Percentiles rank a stretch among this genome's conserved stretches.
phyloP scores from a whole-genome alignment of 1,139 yeast genomes.

The Geotrichum aggregatum region DNA sequence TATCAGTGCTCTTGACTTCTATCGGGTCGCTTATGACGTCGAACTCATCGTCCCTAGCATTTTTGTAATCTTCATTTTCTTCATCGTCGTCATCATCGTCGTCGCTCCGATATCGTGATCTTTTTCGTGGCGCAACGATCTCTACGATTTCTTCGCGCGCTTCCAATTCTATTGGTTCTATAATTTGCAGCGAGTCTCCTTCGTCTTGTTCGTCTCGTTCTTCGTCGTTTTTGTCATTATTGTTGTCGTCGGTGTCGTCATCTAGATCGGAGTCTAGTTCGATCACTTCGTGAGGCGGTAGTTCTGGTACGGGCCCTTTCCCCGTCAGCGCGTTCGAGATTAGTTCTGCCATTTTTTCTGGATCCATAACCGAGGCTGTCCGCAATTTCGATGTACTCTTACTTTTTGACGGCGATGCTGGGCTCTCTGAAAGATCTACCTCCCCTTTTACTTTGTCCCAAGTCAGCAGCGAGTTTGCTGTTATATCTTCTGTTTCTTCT shows the following conservation, averaged over 20 bases:
- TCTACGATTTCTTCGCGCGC: background rate
- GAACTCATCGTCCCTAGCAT: too few species aligned
- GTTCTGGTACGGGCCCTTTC: background rate
- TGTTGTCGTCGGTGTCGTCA: background rate
- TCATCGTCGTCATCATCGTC: too few species aligned
- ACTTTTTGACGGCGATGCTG: background rate
- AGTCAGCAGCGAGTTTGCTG: too few species aligned
- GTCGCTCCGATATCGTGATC: background rate
- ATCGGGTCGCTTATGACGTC: background rate
- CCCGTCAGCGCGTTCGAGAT: background rate
- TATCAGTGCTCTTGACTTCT: too few species aligned
- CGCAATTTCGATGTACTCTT: background rate
- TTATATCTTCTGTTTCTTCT: background rate
- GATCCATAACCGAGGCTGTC: background rate
- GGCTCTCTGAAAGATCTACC: background rate
- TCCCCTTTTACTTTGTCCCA: background rate
- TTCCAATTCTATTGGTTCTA: too few species aligned
- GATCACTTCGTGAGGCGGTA: background rate
- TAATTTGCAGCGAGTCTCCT: slow-evolving; percentile 6
- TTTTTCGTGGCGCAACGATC: background rate
- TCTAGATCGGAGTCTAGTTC: background rate
- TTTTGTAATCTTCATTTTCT: background rate
- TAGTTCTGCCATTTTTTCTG: background rate
- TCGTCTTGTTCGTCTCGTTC: background rate
- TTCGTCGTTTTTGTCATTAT: background rate